Evolutionary conservation across 768 basidiomycete species (phyloP).

Genomic region (Leccinum pellstonianum): DNA sequence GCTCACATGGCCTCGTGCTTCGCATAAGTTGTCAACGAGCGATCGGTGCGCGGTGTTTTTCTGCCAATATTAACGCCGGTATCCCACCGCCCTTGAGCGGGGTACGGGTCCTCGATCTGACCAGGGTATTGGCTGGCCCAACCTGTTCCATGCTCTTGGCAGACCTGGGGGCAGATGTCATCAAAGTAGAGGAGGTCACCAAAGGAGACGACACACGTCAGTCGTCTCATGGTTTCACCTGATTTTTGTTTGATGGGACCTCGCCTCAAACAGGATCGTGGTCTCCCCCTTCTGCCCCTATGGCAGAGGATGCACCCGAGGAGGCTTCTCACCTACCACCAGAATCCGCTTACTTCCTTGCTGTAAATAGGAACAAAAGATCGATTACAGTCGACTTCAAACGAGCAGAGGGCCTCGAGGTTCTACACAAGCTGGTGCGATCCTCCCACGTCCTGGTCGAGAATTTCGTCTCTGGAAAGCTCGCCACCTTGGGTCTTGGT

Average conservation of each 20-base stretch:
- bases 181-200: constrained; percentile 83
- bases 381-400: constrained; percentile 92
- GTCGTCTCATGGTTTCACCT: constrained; percentile 22
- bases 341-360: constrained; percentile 91
- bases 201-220: constrained; percentile 88
- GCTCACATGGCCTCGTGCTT: not conserved
- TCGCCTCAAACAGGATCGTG: constrained; percentile 51
- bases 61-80: constrained; percentile 34
- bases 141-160: constrained; percentile 93
- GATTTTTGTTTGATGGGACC: constrained; percentile 13
- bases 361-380: constrained; percentile 85
- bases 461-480: constrained; percentile 85
- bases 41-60: constrained; percentile 12
- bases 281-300: constrained; percentile 60
- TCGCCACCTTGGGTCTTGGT: constrained; percentile 80
- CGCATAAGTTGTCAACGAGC: not conserved
- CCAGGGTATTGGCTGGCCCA: constrained; percentile 89
- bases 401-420: constrained; percentile 66
- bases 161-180: constrained; percentile 88
- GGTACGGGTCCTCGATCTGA: constrained; percentile 83
- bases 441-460: constrained; percentile 86
- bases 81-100: constrained; percentile 80
- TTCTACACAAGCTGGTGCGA: constrained; percentile 67
- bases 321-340: constrained; percentile 69
- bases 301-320: constrained; percentile 45